Percentiles rank a stretch among this genome's conserved stretches.
Conservation (phyloP, 225 moss, liverwort and hornwort species). For the Marchantia polymorpha region DNA sequence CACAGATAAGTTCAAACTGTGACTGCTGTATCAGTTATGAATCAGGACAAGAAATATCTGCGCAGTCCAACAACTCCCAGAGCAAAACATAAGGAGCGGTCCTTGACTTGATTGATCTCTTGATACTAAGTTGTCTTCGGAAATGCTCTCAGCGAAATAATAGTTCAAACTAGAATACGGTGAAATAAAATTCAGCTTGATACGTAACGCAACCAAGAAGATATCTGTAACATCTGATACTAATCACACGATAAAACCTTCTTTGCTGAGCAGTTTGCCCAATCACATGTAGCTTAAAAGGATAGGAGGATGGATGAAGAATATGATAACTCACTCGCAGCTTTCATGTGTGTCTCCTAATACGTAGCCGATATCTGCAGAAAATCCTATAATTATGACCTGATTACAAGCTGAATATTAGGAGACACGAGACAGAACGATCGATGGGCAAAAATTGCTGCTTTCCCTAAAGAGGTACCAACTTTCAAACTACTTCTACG, state of each 20-base stretch:
- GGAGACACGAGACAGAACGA: conserved; percentile 4
- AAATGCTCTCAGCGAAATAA: too few species aligned
- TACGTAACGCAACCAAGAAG: background rate
- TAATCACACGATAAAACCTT: too few species aligned
- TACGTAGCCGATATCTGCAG: conserved; percentile 73
- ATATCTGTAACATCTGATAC: too few species aligned
- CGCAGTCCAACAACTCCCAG: too few species aligned
- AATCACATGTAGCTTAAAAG: background rate
- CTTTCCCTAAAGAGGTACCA: background rate
- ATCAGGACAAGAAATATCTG: too few species aligned
- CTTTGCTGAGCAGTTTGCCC: too few species aligned
- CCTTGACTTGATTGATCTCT: too few species aligned
- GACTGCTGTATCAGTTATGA: too few species aligned
- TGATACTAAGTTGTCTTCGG: too few species aligned
- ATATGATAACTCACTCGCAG: conserved; percentile 49
- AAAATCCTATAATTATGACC: conserved; percentile 71
- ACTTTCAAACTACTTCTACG: background rate
- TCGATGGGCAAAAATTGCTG: background rate
- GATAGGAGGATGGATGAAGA: background rate
- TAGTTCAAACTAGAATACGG: background rate
- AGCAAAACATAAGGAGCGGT: too few species aligned
- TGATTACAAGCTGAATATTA: conserved; percentile 27
- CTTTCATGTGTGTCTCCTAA: conserved; percentile 68
- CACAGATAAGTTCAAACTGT: too few species aligned
- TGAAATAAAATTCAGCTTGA: background rate